A percentile compares a stretch with the other conserved stretches of the same genome.
These are phyloP conservation scores for Coniella lustricola DNA, from an alignment of 2,329 filamentous ascomycete species.

Conservation along the genomic window DNA sequence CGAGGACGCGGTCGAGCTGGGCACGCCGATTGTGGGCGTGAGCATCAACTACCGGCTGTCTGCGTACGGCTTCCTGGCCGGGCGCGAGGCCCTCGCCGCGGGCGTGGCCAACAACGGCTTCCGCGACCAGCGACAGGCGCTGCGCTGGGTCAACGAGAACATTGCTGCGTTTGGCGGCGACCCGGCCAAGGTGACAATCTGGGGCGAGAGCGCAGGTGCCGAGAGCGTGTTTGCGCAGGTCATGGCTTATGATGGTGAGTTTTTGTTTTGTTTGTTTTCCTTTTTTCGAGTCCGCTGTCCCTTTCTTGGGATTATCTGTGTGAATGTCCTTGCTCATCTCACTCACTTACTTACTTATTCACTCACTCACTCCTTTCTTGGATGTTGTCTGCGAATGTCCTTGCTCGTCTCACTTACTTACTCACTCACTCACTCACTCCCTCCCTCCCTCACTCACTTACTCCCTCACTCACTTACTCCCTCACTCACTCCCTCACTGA, in stretches of 20 bases:
- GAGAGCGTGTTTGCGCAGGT: slow-evolving; percentile 39
- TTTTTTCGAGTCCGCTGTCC: neutral
- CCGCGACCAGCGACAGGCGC: slow-evolving; percentile 38
- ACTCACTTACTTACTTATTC: neutral
- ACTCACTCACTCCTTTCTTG: neutral
- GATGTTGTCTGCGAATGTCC: too few species aligned
- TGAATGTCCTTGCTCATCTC: too few species aligned
- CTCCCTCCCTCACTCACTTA: too few species aligned
- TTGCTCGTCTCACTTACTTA: too few species aligned
- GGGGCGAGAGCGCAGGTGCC: slow-evolving; percentile 44
- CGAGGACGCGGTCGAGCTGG: slow-evolving; percentile 34
- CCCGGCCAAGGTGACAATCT: slow-evolving; percentile 39
- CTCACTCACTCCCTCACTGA: neutral
- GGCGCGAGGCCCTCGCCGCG: slow-evolving; percentile 31
- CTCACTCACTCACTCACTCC: too few species aligned
- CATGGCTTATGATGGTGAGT: slow-evolving; percentile 37
- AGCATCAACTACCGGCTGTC: slow-evolving; percentile 43
- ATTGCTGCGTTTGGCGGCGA: slow-evolving; percentile 39
- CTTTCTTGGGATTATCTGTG: too few species aligned
- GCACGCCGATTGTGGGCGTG: slow-evolving; percentile 41
- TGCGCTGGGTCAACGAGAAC: slow-evolving; percentile 41
- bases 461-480: neutral
- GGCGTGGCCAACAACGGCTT: slow-evolving; percentile 43
- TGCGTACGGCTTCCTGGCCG: slow-evolving; percentile 40
- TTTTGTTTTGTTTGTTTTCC: neutral